Evolutionary conservation across 805 yeast species (phyloP), one percentile per base, ranked within the genome.

Genomic region (Wilhelminamyces savonicus): DNA sequence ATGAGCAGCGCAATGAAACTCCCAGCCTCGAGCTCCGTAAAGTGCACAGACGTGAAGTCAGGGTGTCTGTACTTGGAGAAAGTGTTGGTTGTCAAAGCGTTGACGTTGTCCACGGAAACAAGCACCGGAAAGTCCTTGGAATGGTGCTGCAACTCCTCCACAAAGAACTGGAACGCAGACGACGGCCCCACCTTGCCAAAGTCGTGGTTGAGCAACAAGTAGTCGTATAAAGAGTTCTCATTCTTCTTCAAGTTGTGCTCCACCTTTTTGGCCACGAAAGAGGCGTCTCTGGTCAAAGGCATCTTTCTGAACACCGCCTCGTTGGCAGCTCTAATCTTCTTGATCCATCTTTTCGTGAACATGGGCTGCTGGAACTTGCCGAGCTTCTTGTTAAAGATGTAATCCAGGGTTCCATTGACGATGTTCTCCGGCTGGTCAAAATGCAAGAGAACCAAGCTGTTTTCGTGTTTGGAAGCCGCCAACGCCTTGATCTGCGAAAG

Each of bases 331-430:
- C 62, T 51, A 34, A 59, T 36, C 40, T 74, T 76, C 37, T 63
- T 60, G 36, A 84, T 49, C 51, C 84, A 67, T 27, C 69, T 66
- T 46, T 76, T 75, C 29, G 82, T 59, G 48, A 66, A 73, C 90
- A 82, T 81, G 35, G 90, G 95, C 57, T 87, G 95, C 28, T 75
- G 81, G 52, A 77, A 82, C 24, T 62, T 42, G 14, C 58, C 52
- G 17, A 70, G 48, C 24, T 58, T 56, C 16, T 61, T 54, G 53
- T 78, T 81, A 39, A 54, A 71, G 36, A 71, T 65, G 47, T 76
- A 83, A 53, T 83, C 94, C 31, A 64, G 69, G 15, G 82, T 62
- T 30, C 96, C 97, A 41, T 82, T 76, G n/a, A 76, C 62, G 14
- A 84, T 63, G 18, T 62, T 56, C 22, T 66, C 71, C 1, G 86